A percentile compares a stretch with the other conserved stretches of the same genome.
Conservation (phyloP, 2,329 filamentous ascomycete genomes). For the Alternaria sp. region DNA sequence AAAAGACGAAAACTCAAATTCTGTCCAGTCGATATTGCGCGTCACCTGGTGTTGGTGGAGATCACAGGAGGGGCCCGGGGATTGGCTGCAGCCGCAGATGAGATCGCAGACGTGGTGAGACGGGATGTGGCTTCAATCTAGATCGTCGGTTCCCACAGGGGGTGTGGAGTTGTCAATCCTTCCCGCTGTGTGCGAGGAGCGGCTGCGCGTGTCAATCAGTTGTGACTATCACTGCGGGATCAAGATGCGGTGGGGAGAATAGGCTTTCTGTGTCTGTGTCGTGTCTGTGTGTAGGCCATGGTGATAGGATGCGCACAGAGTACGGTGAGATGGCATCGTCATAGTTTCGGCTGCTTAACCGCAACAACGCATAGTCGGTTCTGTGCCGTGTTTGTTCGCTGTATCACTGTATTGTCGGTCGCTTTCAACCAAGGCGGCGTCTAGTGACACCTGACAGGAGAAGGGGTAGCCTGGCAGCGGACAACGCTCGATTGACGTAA, state of each 20-base stretch:
- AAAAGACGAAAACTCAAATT: conserved; percentile 11
- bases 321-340: background rate
- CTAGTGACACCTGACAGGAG: background rate
- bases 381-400: conserved; percentile 1
- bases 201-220: conserved; percentile 7
- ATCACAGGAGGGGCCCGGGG: conserved; percentile 8
- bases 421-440: conserved; percentile 11
- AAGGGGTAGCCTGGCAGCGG: background rate
- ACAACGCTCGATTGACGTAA: conserved; percentile 13
- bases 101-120: conserved; percentile 8
- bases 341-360: background rate
- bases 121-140: conserved; percentile 21
- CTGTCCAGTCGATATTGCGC: background rate
- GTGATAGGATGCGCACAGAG: background rate
- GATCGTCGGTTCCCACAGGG: conserved; percentile 13
- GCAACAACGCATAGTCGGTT: conserved; percentile 3
- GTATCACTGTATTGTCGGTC: background rate
- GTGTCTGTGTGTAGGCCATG: background rate
- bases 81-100: conserved; percentile 13
- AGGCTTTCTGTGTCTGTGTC: background rate
- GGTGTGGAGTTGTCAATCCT: conserved; percentile 6
- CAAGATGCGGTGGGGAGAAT: background rate
- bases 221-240: background rate
- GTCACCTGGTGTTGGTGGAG: conserved; percentile 8
- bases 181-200: conserved; percentile 1